Evolutionary conservation across 2,329 filamentous ascomycete species (phyloP), one percentile per base, ranked within the genome.

Genomic region (Grosmannia clavigera): DNA sequence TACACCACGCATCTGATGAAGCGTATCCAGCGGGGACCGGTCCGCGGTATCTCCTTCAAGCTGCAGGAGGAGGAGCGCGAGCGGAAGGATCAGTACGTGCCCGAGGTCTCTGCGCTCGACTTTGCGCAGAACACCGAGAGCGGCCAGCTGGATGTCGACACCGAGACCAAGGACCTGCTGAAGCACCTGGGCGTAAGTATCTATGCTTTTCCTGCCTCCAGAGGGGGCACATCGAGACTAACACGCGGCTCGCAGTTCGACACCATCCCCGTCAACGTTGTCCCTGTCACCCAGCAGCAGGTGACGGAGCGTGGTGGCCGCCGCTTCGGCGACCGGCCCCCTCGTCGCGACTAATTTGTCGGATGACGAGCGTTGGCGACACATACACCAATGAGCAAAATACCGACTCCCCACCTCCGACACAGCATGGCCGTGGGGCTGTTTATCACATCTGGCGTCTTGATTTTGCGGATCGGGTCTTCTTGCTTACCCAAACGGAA

Each of bases 31-130:
- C 91, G 94, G 77, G 94, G 94, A 68, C 94, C 94, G 68, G 94
- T 99, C 79, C 95, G 94, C 72, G 94, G 94, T 83, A 99, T 99
- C 81, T 99, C 95, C 79, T 99, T 99, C 92, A 99, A 99, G 86
- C 90, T 99, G 64, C 94, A 99, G 82, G 94, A 99, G 83, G 94
- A 99, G 84, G 94, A 99, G 87, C 90, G 94, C 85, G 94, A 99
- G 83, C 88, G 94, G 77, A 99, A 99, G 89, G 94, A 99, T 83
- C 94, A 99, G 84, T 99, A 96, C 83, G 94, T 99, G 68, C 94
- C 94, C 74, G 94, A 99, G 81, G 84, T 99, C 71, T 99, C 95
- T 64, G 94, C 94, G 74, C 88, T 99, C 75, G 94, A 99, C 84
- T 95, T 96, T 82, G 86, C 87, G 74, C 90, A 96, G 84, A 90